Percentiles rank a stretch among this genome's conserved stretches.
phyloP scores from a whole-genome alignment of 1,139 yeast genomes.

The Candida anutae region DNA sequence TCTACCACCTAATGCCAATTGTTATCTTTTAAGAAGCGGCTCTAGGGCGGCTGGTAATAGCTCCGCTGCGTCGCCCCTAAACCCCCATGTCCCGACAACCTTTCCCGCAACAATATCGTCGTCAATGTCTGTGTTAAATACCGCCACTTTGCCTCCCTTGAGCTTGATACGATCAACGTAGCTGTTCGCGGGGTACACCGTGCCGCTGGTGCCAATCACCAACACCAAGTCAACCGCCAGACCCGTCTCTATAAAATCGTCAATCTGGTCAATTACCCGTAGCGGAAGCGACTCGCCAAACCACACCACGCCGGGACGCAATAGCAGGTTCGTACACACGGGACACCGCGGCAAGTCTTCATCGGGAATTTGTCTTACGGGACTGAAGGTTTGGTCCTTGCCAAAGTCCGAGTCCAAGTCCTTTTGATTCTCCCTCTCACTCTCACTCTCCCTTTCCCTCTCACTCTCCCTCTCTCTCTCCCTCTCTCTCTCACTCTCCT shows the following conservation, averaged over 20 bases:
- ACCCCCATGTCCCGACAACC: constrained; percentile 54
- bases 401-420: no score
- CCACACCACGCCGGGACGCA: constrained; percentile 92
- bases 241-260: constrained; percentile 53
- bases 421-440: no score
- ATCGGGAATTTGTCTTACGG: constrained; percentile 4
- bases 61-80: constrained; percentile 74
- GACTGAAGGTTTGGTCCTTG: constrained; percentile 1
- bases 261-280: constrained; percentile 54
- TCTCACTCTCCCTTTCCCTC: constrained; percentile 3
- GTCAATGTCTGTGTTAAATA: constrained; percentile 66
- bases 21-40: no score
- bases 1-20: no score
- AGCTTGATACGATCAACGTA: constrained; percentile 69
- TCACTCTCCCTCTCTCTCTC: no score
- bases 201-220: constrained; percentile 80
- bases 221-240: constrained; percentile 61
- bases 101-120: constrained; percentile 31
- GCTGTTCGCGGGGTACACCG: constrained; percentile 88
- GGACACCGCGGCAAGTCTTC: constrained; percentile 73
- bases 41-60: constrained; percentile 59
- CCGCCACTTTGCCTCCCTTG: constrained; percentile 77
- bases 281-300: constrained; percentile 80
- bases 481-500: constrained; percentile 1
- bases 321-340: constrained; percentile 42